Evolutionary conservation across 108 stramenopile genomes (phyloP).

Genomic region (Nitzschia palea): DNA sequence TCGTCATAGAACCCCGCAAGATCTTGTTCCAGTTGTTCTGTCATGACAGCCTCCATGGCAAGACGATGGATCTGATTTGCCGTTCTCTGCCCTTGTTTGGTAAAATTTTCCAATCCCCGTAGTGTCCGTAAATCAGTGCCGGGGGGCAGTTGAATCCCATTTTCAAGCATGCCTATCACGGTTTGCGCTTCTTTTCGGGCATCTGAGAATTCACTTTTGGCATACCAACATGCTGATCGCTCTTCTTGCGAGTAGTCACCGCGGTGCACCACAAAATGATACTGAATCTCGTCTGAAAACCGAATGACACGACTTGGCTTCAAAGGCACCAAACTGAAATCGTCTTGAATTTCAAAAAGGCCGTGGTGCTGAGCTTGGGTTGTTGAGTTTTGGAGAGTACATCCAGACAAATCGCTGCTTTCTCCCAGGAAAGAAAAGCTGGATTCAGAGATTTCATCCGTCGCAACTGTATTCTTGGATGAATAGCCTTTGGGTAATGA

Average conservation of each 20-base stretch:
- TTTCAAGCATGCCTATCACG: not conserved
- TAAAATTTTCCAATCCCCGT: slow-evolving; percentile 23
- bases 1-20: not conserved
- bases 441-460: too few species aligned
- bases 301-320: not conserved
- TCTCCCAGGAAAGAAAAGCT: too few species aligned
- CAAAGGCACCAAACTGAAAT: too few species aligned
- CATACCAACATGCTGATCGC: slow-evolving; percentile 5
- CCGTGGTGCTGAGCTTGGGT: too few species aligned
- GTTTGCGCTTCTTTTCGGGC: not conserved
- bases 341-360: too few species aligned
- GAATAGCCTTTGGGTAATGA: too few species aligned
- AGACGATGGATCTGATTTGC: not conserved
- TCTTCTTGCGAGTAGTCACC: slow-evolving; percentile 1
- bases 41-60: slow-evolving; percentile 10
- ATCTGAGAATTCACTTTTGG: not conserved
- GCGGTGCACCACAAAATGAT: not conserved
- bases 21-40: slow-evolving; percentile 8
- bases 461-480: too few species aligned
- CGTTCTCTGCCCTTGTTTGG: not conserved
- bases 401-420: too few species aligned
- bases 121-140: not conserved
- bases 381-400: too few species aligned
- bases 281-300: not conserved
- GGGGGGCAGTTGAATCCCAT: not conserved